Conservation (phyloP, 108 stramenopile genomes). For the Fistulifera solaris region DNA sequence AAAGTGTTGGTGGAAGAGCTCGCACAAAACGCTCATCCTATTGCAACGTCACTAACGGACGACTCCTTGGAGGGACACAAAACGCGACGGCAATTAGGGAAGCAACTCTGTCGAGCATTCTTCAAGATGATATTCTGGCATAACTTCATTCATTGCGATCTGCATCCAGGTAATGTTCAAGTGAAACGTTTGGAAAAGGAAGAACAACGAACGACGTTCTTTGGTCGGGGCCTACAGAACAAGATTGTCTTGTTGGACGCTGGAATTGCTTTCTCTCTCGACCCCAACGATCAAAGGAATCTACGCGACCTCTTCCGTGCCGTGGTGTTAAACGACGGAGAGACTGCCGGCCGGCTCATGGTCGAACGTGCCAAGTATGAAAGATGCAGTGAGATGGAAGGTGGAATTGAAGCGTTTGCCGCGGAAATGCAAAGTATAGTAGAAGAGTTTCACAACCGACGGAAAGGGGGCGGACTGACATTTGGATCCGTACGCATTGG, state of each 20-base stretch:
- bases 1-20: constrained; percentile 66
- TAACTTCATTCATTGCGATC: constrained; percentile 48
- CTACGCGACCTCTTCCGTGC: constrained; percentile 75
- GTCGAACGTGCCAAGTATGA: constrained; percentile 83
- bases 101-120: constrained; percentile 70
- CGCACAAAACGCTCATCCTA: constrained; percentile 53
- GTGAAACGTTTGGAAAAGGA: background rate
- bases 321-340: constrained; percentile 76
- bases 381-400: constrained; percentile 64
- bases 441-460: constrained; percentile 78
- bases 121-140: constrained; percentile 81
- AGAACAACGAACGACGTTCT: constrained; percentile 1
- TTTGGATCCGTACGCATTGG: constrained; percentile 83
- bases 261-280: constrained; percentile 69
- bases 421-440: constrained; percentile 65
- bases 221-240: constrained; percentile 14
- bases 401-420: constrained; percentile 76
- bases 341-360: constrained; percentile 77
- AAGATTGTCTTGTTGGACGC: constrained; percentile 82
- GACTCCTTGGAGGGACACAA: constrained; percentile 34
- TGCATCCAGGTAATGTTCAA: constrained; percentile 59
- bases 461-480: constrained; percentile 68
- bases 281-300: constrained; percentile 59
- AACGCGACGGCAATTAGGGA: constrained; percentile 51
- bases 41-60: constrained; percentile 57